Evolutionary conservation across 805 yeast species (phyloP).

Genomic region (Metschnikowia bowlesiae): DNA sequence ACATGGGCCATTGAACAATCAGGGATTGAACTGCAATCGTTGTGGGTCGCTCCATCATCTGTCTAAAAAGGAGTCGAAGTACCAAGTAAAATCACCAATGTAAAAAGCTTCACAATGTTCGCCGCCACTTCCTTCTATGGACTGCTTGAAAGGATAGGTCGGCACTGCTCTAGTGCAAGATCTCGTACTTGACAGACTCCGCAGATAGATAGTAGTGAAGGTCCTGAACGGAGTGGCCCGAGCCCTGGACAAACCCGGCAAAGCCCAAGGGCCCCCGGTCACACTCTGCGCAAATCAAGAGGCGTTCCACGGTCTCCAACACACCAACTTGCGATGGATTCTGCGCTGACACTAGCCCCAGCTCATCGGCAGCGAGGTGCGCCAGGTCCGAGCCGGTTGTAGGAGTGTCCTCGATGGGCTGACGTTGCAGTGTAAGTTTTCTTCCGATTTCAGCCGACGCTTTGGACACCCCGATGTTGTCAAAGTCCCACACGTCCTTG

Average conservation of each 20-base stretch:
- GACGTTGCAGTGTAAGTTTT: conserved; percentile 16
- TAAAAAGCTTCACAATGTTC: no score
- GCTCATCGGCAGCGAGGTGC: no score
- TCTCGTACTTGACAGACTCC: conserved; percentile 42
- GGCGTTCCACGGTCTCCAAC: conserved; percentile 41
- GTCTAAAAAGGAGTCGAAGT: no score
- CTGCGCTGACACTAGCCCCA: no score
- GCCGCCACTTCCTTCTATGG: no score
- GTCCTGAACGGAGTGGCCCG: conserved; percentile 31
- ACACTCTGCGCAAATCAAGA: conserved; percentile 70
- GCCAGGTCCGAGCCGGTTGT: no score
- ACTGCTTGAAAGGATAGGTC: no score
- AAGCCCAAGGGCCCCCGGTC: conserved; percentile 76
- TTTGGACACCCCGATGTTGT: conserved; percentile 70
- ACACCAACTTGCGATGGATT: conserved; percentile 6
- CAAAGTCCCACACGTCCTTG: conserved; percentile 71
- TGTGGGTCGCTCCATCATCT: no score
- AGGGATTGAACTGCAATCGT: no score
- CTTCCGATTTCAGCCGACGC: conserved; percentile 24
- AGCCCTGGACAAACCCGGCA: conserved; percentile 40
- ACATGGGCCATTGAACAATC: no score
- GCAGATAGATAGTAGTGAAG: conserved; percentile 43
- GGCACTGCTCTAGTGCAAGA: background rate
- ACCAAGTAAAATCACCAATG: no score
- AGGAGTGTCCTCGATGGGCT: no score